Evolutionary conservation across 192 early-diverging fungal genomes (phyloP).

Genomic region (Mortierella claussenii): DNA sequence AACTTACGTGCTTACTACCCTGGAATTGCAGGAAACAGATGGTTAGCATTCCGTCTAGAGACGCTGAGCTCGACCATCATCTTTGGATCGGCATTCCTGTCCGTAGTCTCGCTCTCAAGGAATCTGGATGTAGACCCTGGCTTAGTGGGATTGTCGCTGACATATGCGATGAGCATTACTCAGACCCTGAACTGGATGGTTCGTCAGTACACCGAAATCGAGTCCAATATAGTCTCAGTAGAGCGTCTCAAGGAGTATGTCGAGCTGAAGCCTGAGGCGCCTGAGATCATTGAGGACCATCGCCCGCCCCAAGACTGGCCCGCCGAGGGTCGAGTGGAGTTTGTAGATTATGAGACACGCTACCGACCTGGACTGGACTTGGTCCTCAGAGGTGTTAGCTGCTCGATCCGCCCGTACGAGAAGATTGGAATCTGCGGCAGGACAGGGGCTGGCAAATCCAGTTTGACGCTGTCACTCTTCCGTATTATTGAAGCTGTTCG

Average conservation of each 20-base stretch:
- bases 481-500: slow-evolving; percentile 59
- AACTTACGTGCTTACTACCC: slow-evolving; percentile 86
- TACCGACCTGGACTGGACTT: slow-evolving; percentile 85
- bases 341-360: slow-evolving; percentile 82
- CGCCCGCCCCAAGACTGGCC: slow-evolving; percentile 79
- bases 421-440: slow-evolving; percentile 85
- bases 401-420: slow-evolving; percentile 40
- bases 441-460: slow-evolving; percentile 62
- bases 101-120: slow-evolving; percentile 70
- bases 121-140: slow-evolving; percentile 73
- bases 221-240: slow-evolving; percentile 83
- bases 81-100: slow-evolving; percentile 80
- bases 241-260: slow-evolving; percentile 86
- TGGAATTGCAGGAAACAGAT: slow-evolving; percentile 74
- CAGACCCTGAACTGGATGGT: slow-evolving; percentile 91
- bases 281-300: slow-evolving; percentile 69
- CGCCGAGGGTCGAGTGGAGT: slow-evolving; percentile 75
- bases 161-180: slow-evolving; percentile 79
- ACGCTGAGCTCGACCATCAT: slow-evolving; percentile 81
- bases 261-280: slow-evolving; percentile 86
- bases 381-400: slow-evolving; percentile 81
- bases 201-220: slow-evolving; percentile 86
- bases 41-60: slow-evolving; percentile 83
- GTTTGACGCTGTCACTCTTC: slow-evolving; percentile 63
- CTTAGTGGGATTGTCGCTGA: slow-evolving; percentile 71